A percentile compares a stretch with the other conserved stretches of the same genome.
These are phyloP conservation scores for Sodiomyces alkalinus DNA, from an alignment of 2,329 filamentous ascomycete genomes.

Conservation along the genomic window DNA sequence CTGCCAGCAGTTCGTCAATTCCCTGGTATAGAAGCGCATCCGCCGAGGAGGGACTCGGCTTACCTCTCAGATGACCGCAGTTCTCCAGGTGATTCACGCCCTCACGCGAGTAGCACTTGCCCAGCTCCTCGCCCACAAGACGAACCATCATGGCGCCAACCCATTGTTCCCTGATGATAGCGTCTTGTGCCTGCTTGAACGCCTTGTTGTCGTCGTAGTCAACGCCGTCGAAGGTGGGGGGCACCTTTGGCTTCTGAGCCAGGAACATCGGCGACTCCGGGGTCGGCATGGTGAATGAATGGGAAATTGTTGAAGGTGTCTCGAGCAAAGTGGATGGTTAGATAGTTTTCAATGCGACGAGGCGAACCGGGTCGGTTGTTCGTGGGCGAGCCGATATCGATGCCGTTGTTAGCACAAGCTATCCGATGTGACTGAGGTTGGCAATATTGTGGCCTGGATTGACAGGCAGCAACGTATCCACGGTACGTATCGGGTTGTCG, in stretches of 20 bases:
- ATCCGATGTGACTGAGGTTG: no score
- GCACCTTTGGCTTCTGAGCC: constrained; percentile 68
- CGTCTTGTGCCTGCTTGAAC: constrained; percentile 71
- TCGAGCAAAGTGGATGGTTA: no score
- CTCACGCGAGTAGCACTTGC: constrained; percentile 73
- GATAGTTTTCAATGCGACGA: no score
- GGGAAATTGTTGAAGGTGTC: no score
- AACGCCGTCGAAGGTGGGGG: constrained; percentile 73
- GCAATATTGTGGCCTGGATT: no score
- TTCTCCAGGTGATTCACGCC: constrained; percentile 83
- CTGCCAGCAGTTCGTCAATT: constrained; percentile 34
- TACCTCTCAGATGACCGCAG: constrained; percentile 68
- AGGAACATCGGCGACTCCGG: constrained; percentile 72
- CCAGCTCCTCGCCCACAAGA: constrained; percentile 66
- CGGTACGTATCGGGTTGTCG: no score
- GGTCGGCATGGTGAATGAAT: constrained; percentile 61
- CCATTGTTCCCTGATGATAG: constrained; percentile 76
- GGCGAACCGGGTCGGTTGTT: no score
- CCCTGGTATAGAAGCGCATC: constrained; percentile 3
- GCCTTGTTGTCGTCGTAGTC: constrained; percentile 72
- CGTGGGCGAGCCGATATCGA: no score
- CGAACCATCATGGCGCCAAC: constrained; percentile 80
- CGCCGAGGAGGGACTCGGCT: constrained; percentile 9
- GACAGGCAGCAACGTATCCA: no score
- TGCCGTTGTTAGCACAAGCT: no score